Evolutionary conservation across 495 filamentous ascomycete species (phyloP).

Genomic region (Hyaloscypha finlandica): DNA sequence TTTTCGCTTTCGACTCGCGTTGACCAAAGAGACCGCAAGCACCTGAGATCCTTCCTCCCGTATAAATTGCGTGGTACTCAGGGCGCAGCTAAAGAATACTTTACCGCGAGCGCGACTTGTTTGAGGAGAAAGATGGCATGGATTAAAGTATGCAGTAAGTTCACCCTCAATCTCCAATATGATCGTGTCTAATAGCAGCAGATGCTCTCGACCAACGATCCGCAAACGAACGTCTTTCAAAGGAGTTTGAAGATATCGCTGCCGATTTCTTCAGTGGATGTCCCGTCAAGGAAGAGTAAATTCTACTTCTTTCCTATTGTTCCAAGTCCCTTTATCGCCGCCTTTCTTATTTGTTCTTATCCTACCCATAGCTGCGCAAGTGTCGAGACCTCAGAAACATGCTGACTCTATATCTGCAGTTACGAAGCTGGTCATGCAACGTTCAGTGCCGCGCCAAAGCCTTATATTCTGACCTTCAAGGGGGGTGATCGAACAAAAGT

Average conservation of each 20-base stretch:
- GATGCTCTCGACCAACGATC: background rate
- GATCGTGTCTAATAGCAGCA: background rate
- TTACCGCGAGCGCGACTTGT: no score
- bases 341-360: no score
- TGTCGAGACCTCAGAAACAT: background rate
- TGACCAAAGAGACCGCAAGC: background rate
- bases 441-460: background rate
- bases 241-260: conserved; percentile 14
- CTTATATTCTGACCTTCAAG: background rate
- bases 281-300: conserved; percentile 9
- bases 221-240: background rate
- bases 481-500: conserved; percentile 4
- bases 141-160: background rate
- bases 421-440: background rate
- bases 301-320: background rate
- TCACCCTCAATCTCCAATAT: background rate
- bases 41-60: background rate
- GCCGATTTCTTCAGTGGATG: conserved; percentile 19
- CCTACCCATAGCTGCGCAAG: no score
- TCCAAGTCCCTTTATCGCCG: background rate
- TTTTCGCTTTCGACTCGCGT: background rate
- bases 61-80: conserved; percentile 2
- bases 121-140: background rate
- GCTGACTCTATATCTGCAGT: background rate
- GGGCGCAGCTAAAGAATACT: background rate